Percentiles rank a stretch among this genome's conserved stretches.
phyloP scores from a whole-genome alignment of 2,329 filamentous ascomycete genomes.

The Tolypocladium album region DNA sequence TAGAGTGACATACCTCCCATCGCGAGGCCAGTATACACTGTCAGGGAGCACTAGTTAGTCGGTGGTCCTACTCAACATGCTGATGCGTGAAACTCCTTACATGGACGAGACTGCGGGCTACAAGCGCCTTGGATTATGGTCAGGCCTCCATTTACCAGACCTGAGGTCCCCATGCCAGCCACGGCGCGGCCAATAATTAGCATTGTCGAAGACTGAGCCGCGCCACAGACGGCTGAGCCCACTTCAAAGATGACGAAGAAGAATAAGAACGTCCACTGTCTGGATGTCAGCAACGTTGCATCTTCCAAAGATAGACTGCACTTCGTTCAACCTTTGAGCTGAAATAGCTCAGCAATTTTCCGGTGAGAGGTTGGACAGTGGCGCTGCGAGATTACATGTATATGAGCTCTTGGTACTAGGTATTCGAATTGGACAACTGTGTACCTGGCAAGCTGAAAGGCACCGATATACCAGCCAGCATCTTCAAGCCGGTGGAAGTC shows the following conservation, averaged over 20 bases:
- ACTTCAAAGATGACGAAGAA: neutral
- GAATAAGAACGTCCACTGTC: neutral
- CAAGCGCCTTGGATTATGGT: neutral
- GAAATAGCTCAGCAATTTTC: neutral
- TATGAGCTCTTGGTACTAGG: neutral
- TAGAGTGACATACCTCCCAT: neutral
- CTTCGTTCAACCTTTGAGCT: neutral
- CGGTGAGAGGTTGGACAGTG: neutral
- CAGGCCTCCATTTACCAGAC: neutral
- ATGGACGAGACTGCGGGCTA: neutral
- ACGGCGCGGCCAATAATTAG: neutral
- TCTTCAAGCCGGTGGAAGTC: neutral
- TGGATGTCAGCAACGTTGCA: neutral
- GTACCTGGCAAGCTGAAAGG: neutral
- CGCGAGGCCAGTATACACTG: neutral
- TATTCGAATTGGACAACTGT: neutral
- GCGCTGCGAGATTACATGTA: neutral
- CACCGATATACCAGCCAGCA: neutral
- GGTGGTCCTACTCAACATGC: neutral
- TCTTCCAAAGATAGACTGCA: neutral
- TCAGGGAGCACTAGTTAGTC: neutral
- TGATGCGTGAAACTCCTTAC: neutral
- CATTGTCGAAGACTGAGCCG: neutral
- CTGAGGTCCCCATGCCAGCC: neutral
- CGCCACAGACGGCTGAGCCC: neutral